A percentile compares a stretch with the other conserved stretches of the same genome.
Conservation (phyloP, 2,329 filamentous ascomycete species). For the Pseudocercospora musae region DNA sequence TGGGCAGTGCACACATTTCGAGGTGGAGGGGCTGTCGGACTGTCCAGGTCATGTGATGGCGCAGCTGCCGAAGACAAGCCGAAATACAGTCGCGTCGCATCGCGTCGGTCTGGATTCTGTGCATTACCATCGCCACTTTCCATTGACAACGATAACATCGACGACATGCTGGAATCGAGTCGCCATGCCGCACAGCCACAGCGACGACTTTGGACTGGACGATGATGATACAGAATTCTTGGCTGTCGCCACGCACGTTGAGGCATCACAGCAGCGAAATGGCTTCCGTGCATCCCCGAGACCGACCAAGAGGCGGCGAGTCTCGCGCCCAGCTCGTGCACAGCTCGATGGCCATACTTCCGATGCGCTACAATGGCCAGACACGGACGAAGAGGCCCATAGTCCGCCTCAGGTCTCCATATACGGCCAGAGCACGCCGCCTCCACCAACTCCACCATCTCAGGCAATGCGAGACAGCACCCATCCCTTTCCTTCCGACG, state of each 20-base stretch:
- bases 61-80: background rate
- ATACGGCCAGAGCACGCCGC: slow-evolving; percentile 2
- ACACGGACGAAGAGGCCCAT: slow-evolving; percentile 22
- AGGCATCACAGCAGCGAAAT: slow-evolving; percentile 29
- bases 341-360: slow-evolving; percentile 28
- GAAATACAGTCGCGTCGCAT: slow-evolving; percentile 2
- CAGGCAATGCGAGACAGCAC: slow-evolving; percentile 10
- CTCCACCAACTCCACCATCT: background rate
- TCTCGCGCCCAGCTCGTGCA: slow-evolving; percentile 15
- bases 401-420: slow-evolving; percentile 16
- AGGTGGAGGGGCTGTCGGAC: no score
- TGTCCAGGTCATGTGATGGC: background rate
- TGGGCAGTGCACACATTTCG: no score
- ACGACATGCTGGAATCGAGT: slow-evolving; percentile 9
- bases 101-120: slow-evolving; percentile 1
- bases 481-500: slow-evolving; percentile 12
- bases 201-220: slow-evolving; percentile 34
- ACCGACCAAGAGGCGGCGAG: slow-evolving; percentile 32
- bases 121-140: slow-evolving; percentile 4
- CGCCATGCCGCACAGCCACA: slow-evolving; percentile 32
- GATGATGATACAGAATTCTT: slow-evolving; percentile 35
- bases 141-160: background rate
- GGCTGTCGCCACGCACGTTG: slow-evolving; percentile 32
- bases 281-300: slow-evolving; percentile 34
- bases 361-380: slow-evolving; percentile 20